Percentiles rank a stretch among this genome's conserved stretches.
Evolutionary conservation across 2,329 filamentous ascomycete species (phyloP).

Genomic region (Lecanicillium sp.): DNA sequence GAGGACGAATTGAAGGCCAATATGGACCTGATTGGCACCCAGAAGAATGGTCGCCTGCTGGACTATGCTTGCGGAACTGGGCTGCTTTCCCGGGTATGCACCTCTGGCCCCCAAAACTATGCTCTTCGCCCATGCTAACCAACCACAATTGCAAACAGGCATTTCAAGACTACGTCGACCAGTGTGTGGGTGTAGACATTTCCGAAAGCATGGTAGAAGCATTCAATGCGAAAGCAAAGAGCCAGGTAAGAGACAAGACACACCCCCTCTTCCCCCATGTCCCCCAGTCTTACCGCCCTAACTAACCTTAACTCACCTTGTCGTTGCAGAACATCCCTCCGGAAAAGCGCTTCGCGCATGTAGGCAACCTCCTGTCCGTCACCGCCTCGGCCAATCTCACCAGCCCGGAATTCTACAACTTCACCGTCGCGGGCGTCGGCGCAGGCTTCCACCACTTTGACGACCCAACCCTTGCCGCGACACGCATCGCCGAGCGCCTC

Average conservation of each 20-base stretch:
- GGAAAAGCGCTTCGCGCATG: slow-evolving; percentile 46
- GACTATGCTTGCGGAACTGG: slow-evolving; percentile 75
- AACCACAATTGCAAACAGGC: slow-evolving; percentile 11
- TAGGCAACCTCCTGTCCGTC: slow-evolving; percentile 48
- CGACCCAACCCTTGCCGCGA: slow-evolving; percentile 51
- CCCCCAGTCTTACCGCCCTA: too few species aligned
- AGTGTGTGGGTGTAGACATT: slow-evolving; percentile 61
- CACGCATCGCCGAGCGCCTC: slow-evolving; percentile 51
- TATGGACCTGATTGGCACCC: slow-evolving; percentile 52
- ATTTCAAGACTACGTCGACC: slow-evolving; percentile 26
- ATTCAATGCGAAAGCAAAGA: slow-evolving; percentile 54
- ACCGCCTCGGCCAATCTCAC: slow-evolving; percentile 46
- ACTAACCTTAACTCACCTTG: neutral
- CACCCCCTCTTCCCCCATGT: too few species aligned
- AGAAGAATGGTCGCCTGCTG: slow-evolving; percentile 43
- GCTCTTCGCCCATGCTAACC: neutral
- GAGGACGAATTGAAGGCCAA: slow-evolving; percentile 42
- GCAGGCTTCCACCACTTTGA: slow-evolving; percentile 61
- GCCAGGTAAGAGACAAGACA: slow-evolving; percentile 33
- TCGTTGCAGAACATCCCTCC: slow-evolving; percentile 34
- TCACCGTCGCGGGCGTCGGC: slow-evolving; percentile 59
- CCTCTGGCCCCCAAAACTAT: neutral
- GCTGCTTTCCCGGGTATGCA: slow-evolving; percentile 50
- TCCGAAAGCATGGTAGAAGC: slow-evolving; percentile 60
- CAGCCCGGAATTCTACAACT: slow-evolving; percentile 54